Evolutionary conservation across 176 grass and related monocot genomes (phyloP), one percentile per base, ranked within the genome.

Genomic region (Tillandsia leiboldiana): DNA sequence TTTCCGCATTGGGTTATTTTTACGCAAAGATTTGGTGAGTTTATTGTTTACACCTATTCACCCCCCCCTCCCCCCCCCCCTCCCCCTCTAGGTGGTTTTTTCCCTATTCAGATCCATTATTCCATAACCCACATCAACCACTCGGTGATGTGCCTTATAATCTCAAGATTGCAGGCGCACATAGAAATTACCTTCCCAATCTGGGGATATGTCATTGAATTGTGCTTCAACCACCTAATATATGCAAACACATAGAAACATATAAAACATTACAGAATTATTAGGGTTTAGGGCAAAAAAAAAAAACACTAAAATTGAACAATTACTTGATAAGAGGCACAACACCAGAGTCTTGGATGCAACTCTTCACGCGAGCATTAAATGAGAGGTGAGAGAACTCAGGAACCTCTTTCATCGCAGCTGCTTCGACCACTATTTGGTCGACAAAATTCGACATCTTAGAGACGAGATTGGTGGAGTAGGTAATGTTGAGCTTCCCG

Each of bases 141-240:
- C 59, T 92, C 85, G 9, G 78, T 53, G 65, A 83, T 73, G 29
- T 17, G 80, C 50, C 86, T 87, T 53, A 97, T 87, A 70, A 77
- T 80, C 63, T 72, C 62, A 70, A 92, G 87, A 90, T 97, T 74
- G 18, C 84, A 81, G 68, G 81, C 63, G 18, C 89, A 92, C 28
- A 69, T 70, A 11, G 89, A 92, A 66, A 97, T 76, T 49, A 92
- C 78, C 76, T 87, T 87, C 0, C 86, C 86, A 14, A 97, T 97
- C 74, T 92, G 89, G 10, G 86, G 83, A 66, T 87, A 92, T 64
- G 89, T 90, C 86, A 97, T 50, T 1, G 83, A 88, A 42, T 92
- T 90, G 71, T 92, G 93, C 81, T 92, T 97, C 86, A 97, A 85
- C 93, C 93, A 97, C 86, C 93, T 97, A 81, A 71, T 81, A 66